phyloP scores from a whole-genome alignment of 352 stramenopile species.

The Pythium aphanidermatum region DNA sequence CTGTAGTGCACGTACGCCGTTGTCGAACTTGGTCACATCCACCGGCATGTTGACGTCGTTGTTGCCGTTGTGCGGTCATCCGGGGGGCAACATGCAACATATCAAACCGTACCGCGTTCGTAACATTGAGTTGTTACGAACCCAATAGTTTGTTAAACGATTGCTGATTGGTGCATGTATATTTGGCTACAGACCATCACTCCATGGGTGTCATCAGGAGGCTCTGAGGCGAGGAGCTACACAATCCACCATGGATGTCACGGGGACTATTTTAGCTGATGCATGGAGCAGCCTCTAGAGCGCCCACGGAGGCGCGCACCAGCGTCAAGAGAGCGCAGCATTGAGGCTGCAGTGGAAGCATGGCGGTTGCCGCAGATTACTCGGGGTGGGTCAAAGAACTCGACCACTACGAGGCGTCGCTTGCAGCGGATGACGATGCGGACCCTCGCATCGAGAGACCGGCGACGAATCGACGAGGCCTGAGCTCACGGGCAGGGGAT shows the following conservation, averaged over 20 bases:
- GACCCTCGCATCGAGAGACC: slow-evolving; percentile 25
- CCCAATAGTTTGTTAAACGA: neutral
- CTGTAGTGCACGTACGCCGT: slow-evolving; percentile 16
- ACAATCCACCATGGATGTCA: no score
- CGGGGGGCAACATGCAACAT: no score
- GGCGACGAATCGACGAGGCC: neutral
- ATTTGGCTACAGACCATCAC: neutral
- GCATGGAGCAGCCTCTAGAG: no score
- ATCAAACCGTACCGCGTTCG: no score
- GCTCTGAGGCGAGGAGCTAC: no score
- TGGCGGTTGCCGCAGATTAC: slow-evolving; percentile 30
- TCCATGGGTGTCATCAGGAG: slow-evolving; percentile 5
- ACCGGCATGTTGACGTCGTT: neutral
- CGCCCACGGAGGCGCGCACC: no score
- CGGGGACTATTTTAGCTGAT: no score
- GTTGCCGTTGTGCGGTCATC: neutral
- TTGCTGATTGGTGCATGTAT: neutral
- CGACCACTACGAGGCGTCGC: slow-evolving; percentile 36
- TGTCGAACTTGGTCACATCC: slow-evolving; percentile 18
- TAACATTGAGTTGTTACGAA: neutral
- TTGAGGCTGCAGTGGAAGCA: no score
- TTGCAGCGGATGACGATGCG: slow-evolving; percentile 20
- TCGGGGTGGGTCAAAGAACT: slow-evolving; percentile 52
- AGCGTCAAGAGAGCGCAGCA: no score
- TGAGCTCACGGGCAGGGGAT: slow-evolving; percentile 9